These are phyloP conservation scores for Lentinula guzmanii DNA, from an alignment of 768 basidiomycete species.

Conservation along the genomic window DNA sequence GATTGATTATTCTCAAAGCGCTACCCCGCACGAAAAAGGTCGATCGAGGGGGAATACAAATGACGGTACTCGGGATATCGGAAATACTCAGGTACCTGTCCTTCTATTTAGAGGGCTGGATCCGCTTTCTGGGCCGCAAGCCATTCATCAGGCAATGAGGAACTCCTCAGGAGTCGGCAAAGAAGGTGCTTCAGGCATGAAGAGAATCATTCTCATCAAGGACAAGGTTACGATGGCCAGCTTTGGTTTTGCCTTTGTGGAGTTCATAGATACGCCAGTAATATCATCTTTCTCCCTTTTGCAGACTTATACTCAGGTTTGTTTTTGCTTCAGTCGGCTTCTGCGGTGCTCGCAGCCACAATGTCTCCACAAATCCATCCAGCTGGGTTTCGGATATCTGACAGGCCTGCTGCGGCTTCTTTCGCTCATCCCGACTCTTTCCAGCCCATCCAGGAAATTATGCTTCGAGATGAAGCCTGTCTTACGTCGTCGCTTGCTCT, in stretches of 20 bases:
- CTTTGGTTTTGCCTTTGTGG: slow-evolving; percentile 93
- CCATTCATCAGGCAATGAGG: slow-evolving; percentile 79
- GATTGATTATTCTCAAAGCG: slow-evolving; percentile 92
- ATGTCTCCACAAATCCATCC: slow-evolving; percentile 88
- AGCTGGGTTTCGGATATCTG: slow-evolving; percentile 89
- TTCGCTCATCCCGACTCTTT: slow-evolving; percentile 93
- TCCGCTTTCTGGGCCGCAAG: slow-evolving; percentile 79
- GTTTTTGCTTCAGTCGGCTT: slow-evolving; percentile 56
- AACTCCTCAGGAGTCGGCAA: slow-evolving; percentile 72
- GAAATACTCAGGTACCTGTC: slow-evolving; percentile 74
- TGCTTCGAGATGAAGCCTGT: slow-evolving; percentile 73
- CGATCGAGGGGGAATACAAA: slow-evolving; percentile 65
- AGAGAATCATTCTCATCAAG: slow-evolving; percentile 81
- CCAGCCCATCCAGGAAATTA: slow-evolving; percentile 69
- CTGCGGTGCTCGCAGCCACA: slow-evolving; percentile 73
- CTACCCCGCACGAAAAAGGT: slow-evolving; percentile 62
- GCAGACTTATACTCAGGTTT: slow-evolving; percentile 10
- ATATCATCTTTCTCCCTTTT: too few relatives aligned
- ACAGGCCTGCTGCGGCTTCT: slow-evolving; percentile 83
- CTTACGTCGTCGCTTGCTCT: slow-evolving; percentile 59
- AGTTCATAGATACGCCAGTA: slow-evolving; percentile 83
- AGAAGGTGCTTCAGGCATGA: slow-evolving; percentile 83
- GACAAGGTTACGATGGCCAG: slow-evolving; percentile 84
- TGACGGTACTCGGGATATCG: slow-evolving; percentile 96
- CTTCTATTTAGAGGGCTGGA: slow-evolving; percentile 90